phyloP scores from a whole-genome alignment of 2,329 filamentous ascomycete species.

The Ascosphaera aggregata region DNA sequence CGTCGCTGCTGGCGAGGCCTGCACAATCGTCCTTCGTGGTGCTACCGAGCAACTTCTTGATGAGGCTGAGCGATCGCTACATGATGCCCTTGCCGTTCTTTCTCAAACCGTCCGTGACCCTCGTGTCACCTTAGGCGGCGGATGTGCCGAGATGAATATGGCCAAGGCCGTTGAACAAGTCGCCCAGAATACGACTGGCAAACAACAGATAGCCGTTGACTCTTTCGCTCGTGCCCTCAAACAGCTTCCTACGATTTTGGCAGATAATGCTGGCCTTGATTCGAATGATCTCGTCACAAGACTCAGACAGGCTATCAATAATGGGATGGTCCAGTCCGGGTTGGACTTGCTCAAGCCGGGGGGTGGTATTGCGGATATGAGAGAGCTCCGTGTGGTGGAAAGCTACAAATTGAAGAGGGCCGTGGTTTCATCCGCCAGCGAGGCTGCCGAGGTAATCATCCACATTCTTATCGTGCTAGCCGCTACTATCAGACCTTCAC shows the following conservation, averaged over 20 bases:
- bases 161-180: conserved; percentile 89
- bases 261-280: conserved; percentile 90
- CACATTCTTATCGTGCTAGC: not conserved
- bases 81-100: conserved; percentile 93
- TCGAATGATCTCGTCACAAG: conserved; percentile 82
- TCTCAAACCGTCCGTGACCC: conserved; percentile 92
- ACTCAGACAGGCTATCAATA: conserved; percentile 82
- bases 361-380: conserved; percentile 87
- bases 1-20: conserved; percentile 78
- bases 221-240: conserved; percentile 92
- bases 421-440: conserved; percentile 89
- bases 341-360: conserved; percentile 75
- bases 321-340: conserved; percentile 78
- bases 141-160: conserved; percentile 92
- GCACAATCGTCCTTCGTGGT: conserved; percentile 87
- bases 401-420: conserved; percentile 97
- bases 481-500: no score
- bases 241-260: conserved; percentile 78
- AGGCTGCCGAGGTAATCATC: conserved; percentile 63
- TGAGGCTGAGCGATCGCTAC: conserved; percentile 90
- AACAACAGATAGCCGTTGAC: conserved; percentile 98
- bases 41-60: conserved; percentile 97
- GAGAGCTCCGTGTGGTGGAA: conserved; percentile 83
- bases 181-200: conserved; percentile 58
- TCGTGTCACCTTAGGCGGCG: conserved; percentile 90